Conservation (phyloP, 2,329 filamentous ascomycete genomes). For the Monosporascus cannonballus region DNA sequence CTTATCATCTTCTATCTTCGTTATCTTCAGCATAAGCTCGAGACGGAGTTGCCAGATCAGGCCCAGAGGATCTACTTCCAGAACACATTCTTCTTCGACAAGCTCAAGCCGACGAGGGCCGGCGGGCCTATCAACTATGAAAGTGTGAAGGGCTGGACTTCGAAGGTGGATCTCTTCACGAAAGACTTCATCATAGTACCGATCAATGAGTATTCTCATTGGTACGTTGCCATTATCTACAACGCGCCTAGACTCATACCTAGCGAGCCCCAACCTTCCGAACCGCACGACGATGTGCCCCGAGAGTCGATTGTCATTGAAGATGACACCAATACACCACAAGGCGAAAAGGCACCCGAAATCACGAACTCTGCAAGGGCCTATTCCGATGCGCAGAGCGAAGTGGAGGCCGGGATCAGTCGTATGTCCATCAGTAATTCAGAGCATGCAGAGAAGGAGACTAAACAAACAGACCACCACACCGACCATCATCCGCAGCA, state of each 20-base stretch:
- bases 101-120: slow-evolving; percentile 55
- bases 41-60: slow-evolving; percentile 47
- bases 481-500: slow-evolving; percentile 3
- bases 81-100: slow-evolving; percentile 87
- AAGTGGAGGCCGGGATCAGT: slow-evolving; percentile 15
- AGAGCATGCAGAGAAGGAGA: slow-evolving; percentile 4
- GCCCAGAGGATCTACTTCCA: slow-evolving; percentile 74
- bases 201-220: slow-evolving; percentile 81
- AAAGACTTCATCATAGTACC: slow-evolving; percentile 90
- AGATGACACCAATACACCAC: slow-evolving; percentile 4
- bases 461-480: slow-evolving; percentile 15
- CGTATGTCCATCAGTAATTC: slow-evolving; percentile 22
- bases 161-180: slow-evolving; percentile 73
- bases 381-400: slow-evolving; percentile 4
- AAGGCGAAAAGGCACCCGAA: slow-evolving; percentile 1
- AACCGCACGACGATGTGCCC: background rate
- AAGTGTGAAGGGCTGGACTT: slow-evolving; percentile 81
- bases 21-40: slow-evolving; percentile 58
- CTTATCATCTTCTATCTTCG: slow-evolving; percentile 83
- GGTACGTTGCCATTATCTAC: slow-evolving; percentile 94
- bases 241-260: slow-evolving; percentile 64
- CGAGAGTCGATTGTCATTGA: slow-evolving; percentile 8
- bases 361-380: background rate
- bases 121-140: slow-evolving; percentile 70
- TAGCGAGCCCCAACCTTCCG: slow-evolving; percentile 1